Evolutionary conservation across 2,329 filamentous ascomycete genomes (phyloP).

Genomic region (Ophidiomyces ophidiicola): DNA sequence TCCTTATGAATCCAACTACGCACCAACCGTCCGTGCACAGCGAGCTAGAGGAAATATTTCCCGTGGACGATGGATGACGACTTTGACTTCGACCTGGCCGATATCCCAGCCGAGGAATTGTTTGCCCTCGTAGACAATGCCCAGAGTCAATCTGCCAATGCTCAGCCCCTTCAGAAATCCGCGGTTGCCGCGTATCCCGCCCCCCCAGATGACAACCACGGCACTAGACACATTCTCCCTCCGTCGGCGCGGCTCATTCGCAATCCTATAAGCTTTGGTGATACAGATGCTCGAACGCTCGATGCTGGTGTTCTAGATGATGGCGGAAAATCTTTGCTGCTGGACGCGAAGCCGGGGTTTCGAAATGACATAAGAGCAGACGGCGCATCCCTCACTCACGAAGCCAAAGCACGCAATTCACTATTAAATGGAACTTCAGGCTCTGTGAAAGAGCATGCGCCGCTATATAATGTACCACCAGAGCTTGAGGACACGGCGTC

Average conservation of each 20-base stretch:
- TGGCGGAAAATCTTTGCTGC: constrained; percentile 7
- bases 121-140: constrained; percentile 37
- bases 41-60: not conserved
- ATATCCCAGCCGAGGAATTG: constrained; percentile 33
- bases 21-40: not conserved
- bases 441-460: not conserved
- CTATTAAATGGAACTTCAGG: too few relatives aligned
- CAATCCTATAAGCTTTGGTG: constrained; percentile 31
- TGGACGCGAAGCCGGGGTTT: constrained; percentile 4
- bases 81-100: constrained; percentile 37
- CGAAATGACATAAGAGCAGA: not conserved
- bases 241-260: constrained; percentile 13
- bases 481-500: not conserved
- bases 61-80: constrained; percentile 27
- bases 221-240: constrained; percentile 3
- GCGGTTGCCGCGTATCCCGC: constrained; percentile 4
- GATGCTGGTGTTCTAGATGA: constrained; percentile 35
- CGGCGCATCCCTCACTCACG: not conserved
- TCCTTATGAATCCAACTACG: constrained; percentile 7
- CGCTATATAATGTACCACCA: not conserved
- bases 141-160: constrained; percentile 22
- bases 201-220: not conserved
- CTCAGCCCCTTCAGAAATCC: not conserved
- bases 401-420: too few relatives aligned
- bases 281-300: constrained; percentile 33